Evolutionary conservation across 1,284 basidiomycete species (phyloP).

Genomic region (Ceraceosorus bombacis): DNA sequence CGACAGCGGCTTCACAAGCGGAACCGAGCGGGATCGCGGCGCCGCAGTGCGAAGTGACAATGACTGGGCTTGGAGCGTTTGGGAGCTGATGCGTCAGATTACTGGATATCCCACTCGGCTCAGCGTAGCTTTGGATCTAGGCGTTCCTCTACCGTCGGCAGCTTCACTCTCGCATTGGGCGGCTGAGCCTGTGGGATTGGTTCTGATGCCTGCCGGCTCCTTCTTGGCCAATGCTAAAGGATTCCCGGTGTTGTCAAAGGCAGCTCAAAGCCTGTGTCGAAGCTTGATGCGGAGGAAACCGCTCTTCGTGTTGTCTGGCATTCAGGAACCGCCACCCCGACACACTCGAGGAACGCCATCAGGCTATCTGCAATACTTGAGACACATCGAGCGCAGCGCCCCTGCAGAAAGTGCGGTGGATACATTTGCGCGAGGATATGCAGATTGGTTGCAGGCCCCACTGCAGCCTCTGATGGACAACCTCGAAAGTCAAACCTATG

Average conservation of each 20-base stretch:
- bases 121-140: constrained; percentile 72
- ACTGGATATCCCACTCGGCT: constrained; percentile 79
- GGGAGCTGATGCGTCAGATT: constrained; percentile 83
- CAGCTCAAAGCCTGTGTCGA: constrained; percentile 35
- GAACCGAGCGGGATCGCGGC: not conserved
- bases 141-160: constrained; percentile 60
- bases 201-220: constrained; percentile 78
- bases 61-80: constrained; percentile 75
- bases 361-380: constrained; percentile 77
- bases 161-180: constrained; percentile 73
- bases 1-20: not conserved
- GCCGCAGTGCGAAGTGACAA: constrained; percentile 55
- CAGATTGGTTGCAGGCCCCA: constrained; percentile 90
- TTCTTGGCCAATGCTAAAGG: constrained; percentile 96
- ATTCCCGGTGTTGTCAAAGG: constrained; percentile 89
- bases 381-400: constrained; percentile 40
- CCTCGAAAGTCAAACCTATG: constrained; percentile 85
- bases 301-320: constrained; percentile 27
- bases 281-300: constrained; percentile 20
- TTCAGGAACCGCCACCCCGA: constrained; percentile 26
- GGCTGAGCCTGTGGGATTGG: constrained; percentile 77
- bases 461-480: constrained; percentile 95
- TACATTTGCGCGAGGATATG: constrained; percentile 82
- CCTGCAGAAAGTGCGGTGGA: constrained; percentile 53
- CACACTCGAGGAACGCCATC: constrained; percentile 66